These are phyloP conservation scores for Heliosperma pusillum DNA, from an alignment of 148 eudicot genomes.

Conservation along the genomic window DNA sequence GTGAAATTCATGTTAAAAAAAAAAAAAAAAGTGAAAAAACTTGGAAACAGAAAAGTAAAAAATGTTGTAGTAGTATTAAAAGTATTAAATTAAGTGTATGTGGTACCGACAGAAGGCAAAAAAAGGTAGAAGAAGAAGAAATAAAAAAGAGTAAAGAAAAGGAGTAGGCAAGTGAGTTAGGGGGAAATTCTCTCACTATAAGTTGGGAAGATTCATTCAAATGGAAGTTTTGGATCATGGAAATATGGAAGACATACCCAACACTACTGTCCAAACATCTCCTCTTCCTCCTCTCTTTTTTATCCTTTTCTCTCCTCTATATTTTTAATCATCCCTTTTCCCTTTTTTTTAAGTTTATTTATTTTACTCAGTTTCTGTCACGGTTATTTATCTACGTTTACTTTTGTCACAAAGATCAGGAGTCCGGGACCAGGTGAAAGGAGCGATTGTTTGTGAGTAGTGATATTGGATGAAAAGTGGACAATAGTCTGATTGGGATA, in stretches of 20 bases:
- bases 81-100: neutral
- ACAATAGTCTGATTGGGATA: too few relatives aligned
- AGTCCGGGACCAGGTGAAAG: too few relatives aligned
- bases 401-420: too few relatives aligned
- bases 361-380: too few relatives aligned
- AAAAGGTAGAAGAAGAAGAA: constrained; percentile 1
- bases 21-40: neutral
- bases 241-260: constrained; percentile 24
- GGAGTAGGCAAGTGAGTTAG: neutral
- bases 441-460: too few relatives aligned
- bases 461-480: too few relatives aligned
- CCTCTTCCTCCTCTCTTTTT: constrained; percentile 15
- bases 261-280: constrained; percentile 25
- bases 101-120: constrained; percentile 27
- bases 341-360: neutral
- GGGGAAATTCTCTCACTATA: constrained; percentile 26
- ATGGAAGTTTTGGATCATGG: constrained; percentile 38
- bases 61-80: neutral
- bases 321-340: neutral
- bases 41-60: neutral
- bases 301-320: neutral
- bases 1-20: neutral
- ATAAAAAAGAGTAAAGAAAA: neutral
- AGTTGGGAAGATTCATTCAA: constrained; percentile 38
- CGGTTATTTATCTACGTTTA: too few relatives aligned